Percentiles rank a stretch among this genome's conserved stretches.
These are phyloP conservation scores for Aspergillus sp. DNA, from an alignment of 2,329 filamentous ascomycete genomes.

Conservation along the genomic window DNA sequence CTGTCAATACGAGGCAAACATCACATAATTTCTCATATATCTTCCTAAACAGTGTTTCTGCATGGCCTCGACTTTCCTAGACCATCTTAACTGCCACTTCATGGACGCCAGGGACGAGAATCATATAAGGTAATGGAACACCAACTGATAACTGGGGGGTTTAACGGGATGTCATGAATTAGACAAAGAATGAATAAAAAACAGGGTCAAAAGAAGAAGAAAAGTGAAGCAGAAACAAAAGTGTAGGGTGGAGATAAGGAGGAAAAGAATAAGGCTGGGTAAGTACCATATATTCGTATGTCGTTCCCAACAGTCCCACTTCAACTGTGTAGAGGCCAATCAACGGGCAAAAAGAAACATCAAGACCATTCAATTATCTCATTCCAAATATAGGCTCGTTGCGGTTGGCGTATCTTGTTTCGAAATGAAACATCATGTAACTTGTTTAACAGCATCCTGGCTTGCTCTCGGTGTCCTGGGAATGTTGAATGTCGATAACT, in stretches of 20 bases:
- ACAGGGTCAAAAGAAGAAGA: background rate
- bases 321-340: conserved; percentile 40
- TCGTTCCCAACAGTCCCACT: conserved; percentile 37
- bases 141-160: background rate
- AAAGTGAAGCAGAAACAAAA: conserved; percentile 1
- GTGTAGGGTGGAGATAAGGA: conserved; percentile 15
- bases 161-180: background rate
- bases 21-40: background rate
- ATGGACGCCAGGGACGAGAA: conserved; percentile 12
- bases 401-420: conserved; percentile 35
- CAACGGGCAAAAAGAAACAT: conserved; percentile 43
- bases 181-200: background rate
- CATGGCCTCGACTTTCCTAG: background rate
- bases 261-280: conserved; percentile 26
- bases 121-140: background rate
- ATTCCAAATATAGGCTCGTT: conserved; percentile 44
- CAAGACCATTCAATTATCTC: conserved; percentile 44
- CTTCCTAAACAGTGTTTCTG: background rate
- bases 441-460: conserved; percentile 47
- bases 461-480: conserved; percentile 78
- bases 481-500: conserved; percentile 82
- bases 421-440: conserved; percentile 18
- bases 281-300: conserved; percentile 31
- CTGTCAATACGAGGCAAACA: background rate
- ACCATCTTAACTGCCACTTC: conserved; percentile 3